These are phyloP conservation scores for Symbiodinium natans DNA, from an alignment of 73 alveolate species.

Conservation along the genomic window DNA sequence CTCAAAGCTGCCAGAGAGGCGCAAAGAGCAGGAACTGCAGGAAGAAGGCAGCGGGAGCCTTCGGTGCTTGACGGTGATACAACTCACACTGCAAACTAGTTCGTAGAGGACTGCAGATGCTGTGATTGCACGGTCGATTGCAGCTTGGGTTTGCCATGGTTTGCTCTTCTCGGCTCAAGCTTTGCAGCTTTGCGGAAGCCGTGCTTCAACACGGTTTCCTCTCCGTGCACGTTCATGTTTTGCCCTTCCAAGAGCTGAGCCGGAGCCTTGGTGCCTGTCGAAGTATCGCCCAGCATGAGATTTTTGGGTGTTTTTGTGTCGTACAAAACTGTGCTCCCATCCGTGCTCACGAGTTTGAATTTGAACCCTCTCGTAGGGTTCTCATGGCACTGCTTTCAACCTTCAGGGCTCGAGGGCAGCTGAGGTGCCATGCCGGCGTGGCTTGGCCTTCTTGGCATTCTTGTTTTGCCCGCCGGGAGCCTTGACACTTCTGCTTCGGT, in stretches of 20 bases:
- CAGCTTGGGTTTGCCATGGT: not conserved
- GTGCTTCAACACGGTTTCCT: not conserved
- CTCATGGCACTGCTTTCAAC: not conserved
- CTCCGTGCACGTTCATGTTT: not conserved
- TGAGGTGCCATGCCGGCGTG: constrained; percentile 11
- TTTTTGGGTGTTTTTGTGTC: too few species aligned
- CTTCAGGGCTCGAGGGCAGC: not conserved
- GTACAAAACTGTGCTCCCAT: too few species aligned
- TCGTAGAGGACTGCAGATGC: not conserved
- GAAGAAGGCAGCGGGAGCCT: not conserved
- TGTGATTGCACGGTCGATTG: not conserved
- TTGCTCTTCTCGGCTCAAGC: not conserved
- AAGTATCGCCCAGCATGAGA: too few species aligned
- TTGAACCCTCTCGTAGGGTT: not conserved
- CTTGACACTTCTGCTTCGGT: not conserved
- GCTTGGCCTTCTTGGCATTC: constrained; percentile 19
- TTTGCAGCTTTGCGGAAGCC: not conserved
- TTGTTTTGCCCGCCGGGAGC: not conserved
- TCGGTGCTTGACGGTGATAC: too few species aligned
- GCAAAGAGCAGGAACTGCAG: not conserved
- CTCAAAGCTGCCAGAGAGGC: not conserved
- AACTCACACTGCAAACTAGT: too few species aligned
- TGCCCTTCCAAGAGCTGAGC: constrained; percentile 10
- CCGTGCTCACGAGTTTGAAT: too few species aligned
- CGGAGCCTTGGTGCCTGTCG: not conserved